Conservation (phyloP, 352 stramenopile species). For the Phytophthora fragariaefolia region DNA sequence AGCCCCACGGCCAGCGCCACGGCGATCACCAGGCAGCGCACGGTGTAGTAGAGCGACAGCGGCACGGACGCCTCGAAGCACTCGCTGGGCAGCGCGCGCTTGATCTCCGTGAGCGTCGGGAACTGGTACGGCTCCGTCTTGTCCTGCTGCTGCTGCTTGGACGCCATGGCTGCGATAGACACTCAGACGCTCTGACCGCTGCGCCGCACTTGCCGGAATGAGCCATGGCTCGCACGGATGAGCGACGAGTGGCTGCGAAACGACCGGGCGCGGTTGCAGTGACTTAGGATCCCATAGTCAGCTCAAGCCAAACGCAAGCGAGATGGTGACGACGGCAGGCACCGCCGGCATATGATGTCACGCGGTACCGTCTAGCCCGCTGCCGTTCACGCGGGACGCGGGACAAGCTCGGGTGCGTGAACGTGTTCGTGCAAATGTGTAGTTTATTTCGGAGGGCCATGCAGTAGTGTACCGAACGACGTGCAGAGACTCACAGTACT, state of each 20-base stretch:
- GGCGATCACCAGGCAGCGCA: slow-evolving; percentile 60
- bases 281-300: slow-evolving; percentile 31
- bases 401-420: no score
- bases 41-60: slow-evolving; percentile 78
- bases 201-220: slow-evolving; percentile 32
- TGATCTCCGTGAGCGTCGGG: slow-evolving; percentile 83
- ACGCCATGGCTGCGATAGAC: slow-evolving; percentile 25
- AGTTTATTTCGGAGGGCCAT: slow-evolving; percentile 22
- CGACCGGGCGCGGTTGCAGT: slow-evolving; percentile 2
- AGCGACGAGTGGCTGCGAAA: slow-evolving; percentile 27
- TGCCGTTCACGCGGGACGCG: no score
- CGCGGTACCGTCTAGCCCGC: neutral
- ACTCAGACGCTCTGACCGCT: slow-evolving; percentile 8
- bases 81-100: slow-evolving; percentile 69
- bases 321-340: slow-evolving; percentile 32
- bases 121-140: slow-evolving; percentile 71
- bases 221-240: neutral
- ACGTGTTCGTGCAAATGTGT: slow-evolving; percentile 8
- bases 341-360: slow-evolving; percentile 23
- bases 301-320: slow-evolving; percentile 13
- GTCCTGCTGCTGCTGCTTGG: slow-evolving; percentile 18
- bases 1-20: slow-evolving; percentile 51
- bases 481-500: slow-evolving; percentile 19
- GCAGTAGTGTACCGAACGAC: slow-evolving; percentile 23
- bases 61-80: slow-evolving; percentile 79